Base-by-base conservation (phyloP, 805 yeast genomes). In the Metschnikowia bowlesiae region DNA sequence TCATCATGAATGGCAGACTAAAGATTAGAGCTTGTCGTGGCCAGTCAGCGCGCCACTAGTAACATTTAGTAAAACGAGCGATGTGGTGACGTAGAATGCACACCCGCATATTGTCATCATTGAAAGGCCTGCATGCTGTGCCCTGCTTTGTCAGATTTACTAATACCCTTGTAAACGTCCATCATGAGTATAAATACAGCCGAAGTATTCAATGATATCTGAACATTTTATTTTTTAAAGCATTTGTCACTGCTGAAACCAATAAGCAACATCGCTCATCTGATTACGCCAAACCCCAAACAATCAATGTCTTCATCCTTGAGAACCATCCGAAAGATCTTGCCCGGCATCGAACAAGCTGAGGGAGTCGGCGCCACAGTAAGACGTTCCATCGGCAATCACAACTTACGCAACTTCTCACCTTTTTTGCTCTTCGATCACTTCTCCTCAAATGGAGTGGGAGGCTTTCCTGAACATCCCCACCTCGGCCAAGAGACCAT, bases 321-420 rank as follows among this genome's bases (percentile, higher is more conserved):
- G 34, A 69, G 76, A 68, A 57, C 70, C 18, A 63, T 71, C 53
- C 56, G 57, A 33, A 62, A 61, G 45, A 56, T 71, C 35, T 58
- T 71, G 28, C 56, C 63, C 42, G 90, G 92, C 31, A 62, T 77
- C 38, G 88, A 87, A 59, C 89, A 84, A 61, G 75, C 84, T 16
- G 96, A 89, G 68, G 96, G 96, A 56, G 90, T 78, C 31, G 96
- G 96, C n/a, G 96, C 96, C 30, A 69, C 77, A 31, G 96, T 89
- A 26, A 78, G 96, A 64, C 75, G 96, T 60, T 82, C 94, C 5
- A 82, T 89, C 51, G 96, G 96, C 40, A 77, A 83, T 6, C 70
- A 73, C 67, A 70, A 75, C 26, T 77, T 83, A 75, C 76, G 91
- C 60, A 84, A 85, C 65, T 89, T 89, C 67, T 76, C 88, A 11